A percentile compares a stretch with the other conserved stretches of the same genome.
Evolutionary conservation across 345 rosid species (phyloP).

Genomic region (Trapa incisa): DNA sequence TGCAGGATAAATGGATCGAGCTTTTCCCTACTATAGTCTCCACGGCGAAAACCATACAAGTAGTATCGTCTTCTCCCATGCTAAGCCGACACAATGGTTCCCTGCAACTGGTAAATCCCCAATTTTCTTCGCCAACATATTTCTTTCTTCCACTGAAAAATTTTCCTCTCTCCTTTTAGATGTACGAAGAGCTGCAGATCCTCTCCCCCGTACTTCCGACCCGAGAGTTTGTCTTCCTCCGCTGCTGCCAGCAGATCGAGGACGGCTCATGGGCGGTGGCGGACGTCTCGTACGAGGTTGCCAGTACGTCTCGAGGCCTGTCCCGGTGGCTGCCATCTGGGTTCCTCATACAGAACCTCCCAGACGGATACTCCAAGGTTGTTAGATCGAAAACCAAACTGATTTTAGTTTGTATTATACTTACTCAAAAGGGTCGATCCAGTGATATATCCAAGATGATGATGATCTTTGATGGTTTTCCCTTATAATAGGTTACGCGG

Average conservation of each 20-base stretch:
- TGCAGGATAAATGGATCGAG: conserved; percentile 73
- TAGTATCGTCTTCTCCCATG: conserved; percentile 51
- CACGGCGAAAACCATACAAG: conserved; percentile 60
- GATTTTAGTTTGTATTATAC: background rate
- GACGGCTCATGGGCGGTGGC: conserved; percentile 85
- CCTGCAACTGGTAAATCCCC: conserved; percentile 59
- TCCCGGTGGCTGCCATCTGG: conserved; percentile 79
- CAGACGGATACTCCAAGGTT: conserved; percentile 93
- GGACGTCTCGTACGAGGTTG: conserved; percentile 72
- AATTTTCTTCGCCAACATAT: too few relatives aligned
- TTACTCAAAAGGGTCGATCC: too few relatives aligned
- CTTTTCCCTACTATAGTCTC: conserved; percentile 73
- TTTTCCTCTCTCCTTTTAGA: conserved; percentile 22
- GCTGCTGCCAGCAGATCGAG: conserved; percentile 81
- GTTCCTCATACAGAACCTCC: conserved; percentile 93
- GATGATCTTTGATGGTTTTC: background rate
- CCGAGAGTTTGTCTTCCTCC: conserved; percentile 68
- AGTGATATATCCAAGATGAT: background rate
- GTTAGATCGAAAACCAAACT: background rate
- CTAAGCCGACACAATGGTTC: conserved; percentile 53
- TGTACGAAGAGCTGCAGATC: conserved; percentile 87
- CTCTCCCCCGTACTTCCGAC: conserved; percentile 71
- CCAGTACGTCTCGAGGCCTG: conserved; percentile 39
- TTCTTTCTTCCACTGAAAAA: background rate
- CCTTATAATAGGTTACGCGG: conserved; percentile 63